Base-by-base conservation (phyloP, 2,329 filamentous ascomycete genomes). In the Hymenoscyphus infarciens region DNA sequence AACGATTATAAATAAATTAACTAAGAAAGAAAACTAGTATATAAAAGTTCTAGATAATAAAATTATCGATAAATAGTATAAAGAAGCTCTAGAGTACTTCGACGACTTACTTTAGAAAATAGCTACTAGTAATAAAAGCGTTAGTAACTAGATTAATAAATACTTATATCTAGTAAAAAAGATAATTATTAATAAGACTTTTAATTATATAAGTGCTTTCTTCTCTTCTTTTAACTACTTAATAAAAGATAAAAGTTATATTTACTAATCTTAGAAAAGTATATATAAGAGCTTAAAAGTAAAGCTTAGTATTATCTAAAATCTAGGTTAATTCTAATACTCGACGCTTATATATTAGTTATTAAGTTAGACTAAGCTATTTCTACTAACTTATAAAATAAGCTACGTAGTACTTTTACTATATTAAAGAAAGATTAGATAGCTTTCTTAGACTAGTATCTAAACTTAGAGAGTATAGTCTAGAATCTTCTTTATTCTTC, bases 401-500 rank as follows among this genome's bases (percentile, higher is more conserved):
- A 57, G 15, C 55, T 61, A 15, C 35, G 53, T 4, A 54, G 25
- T 6, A 55, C 54, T 3, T 57, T 62, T 54, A 19, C 72, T 1
- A 71, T 70, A 0, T 75, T 90, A 1, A 81, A 87, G 63, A 72
- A 81, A 19, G 77, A 82, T 0, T 79, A 81, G 0, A 79, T 82
- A 6, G 61, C 75, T 0, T 57, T 77, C 38, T 81, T 82, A 65
- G 86, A 88, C 71, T 90, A 82, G 80, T 84, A 89, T 72, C 87
- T 86, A 0, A 77, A 80, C 2, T 85, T 82, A 0, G 75, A 84
- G 35, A 73, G 76, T 0, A 80, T 79, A 63, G 85, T 90, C 1
- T 79, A 87, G 0, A 82, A 90, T 69, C 75, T 89, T 1, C 79
- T 89, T 5, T 81, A 89, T 66, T 86, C 87, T 0, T 89, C 85